Evolutionary conservation across 2,329 filamentous ascomycete genomes (phyloP).

Genomic region (Chrysosporium queenslandicum): DNA sequence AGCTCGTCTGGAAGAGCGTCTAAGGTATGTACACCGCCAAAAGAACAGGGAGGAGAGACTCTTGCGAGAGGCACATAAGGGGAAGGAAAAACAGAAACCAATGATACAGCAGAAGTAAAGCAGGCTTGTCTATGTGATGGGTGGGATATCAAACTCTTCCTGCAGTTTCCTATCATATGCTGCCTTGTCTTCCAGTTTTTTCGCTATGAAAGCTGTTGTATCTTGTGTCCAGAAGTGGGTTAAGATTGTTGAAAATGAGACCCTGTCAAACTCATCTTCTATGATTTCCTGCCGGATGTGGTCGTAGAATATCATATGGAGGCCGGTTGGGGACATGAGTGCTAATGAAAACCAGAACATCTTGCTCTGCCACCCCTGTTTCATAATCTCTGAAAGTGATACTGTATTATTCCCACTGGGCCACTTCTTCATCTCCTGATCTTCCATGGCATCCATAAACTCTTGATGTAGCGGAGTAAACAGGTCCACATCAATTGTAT

Average conservation of each 20-base stretch:
- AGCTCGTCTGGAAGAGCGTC: background rate
- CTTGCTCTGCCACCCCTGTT: background rate
- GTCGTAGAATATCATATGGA: background rate
- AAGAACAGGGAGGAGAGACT: background rate
- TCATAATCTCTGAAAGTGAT: conserved; percentile 5
- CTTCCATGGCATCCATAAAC: background rate
- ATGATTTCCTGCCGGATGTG: background rate
- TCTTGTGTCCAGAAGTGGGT: conserved; percentile 19
- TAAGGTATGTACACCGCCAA: too few species aligned
- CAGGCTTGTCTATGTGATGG: background rate
- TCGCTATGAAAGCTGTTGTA: conserved; percentile 8
- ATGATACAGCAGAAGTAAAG: background rate
- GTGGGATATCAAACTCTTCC: conserved; percentile 14
- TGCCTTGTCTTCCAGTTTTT: conserved; percentile 11
- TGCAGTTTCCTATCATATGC: conserved; percentile 10
- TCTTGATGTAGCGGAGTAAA: background rate
- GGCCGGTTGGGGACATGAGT: background rate
- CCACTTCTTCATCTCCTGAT: background rate
- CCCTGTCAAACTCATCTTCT: background rate
- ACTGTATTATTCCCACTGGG: background rate
- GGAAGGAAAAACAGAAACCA: too few species aligned
- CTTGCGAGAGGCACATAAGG: background rate
- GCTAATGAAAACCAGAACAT: conserved; percentile 7
- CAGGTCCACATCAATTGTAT: background rate
- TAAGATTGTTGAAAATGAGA: background rate